Evolutionary conservation across 306 rosid species (phyloP).

Genomic region (Canavalia gladiata): DNA sequence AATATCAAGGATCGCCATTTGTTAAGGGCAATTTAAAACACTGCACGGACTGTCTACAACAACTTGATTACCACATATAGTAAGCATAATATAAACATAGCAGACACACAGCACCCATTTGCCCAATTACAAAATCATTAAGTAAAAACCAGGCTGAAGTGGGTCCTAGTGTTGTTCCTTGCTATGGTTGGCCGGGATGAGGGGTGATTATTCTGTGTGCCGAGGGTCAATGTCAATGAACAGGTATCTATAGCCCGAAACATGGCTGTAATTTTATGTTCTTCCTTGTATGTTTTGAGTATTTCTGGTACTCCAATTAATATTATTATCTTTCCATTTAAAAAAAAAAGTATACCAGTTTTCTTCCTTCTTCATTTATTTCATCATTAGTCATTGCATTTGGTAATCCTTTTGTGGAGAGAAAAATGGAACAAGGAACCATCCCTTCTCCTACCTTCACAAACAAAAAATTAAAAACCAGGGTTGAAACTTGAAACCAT

Average conservation of each 20-base stretch:
- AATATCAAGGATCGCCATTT: background rate
- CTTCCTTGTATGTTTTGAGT: too few relatives aligned
- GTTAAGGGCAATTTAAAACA: background rate
- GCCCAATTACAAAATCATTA: background rate
- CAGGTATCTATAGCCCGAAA: too few relatives aligned
- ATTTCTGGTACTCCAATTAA: too few relatives aligned
- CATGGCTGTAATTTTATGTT: too few relatives aligned
- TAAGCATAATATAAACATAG: background rate
- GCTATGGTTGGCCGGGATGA: too few relatives aligned
- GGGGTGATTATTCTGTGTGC: too few relatives aligned
- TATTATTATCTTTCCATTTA: too few relatives aligned
- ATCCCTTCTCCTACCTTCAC: background rate
- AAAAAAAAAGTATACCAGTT: too few relatives aligned
- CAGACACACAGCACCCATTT: background rate
- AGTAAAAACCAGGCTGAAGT: background rate
- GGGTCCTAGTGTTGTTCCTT: too few relatives aligned
- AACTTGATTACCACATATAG: background rate
- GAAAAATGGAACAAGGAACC: background rate
- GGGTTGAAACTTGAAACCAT: background rate
- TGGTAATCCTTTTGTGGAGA: background rate
- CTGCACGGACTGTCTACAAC: background rate
- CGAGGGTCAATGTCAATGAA: too few relatives aligned
- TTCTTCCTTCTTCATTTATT: background rate
- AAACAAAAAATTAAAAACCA: background rate
- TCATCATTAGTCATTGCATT: background rate